Base-by-base conservation (phyloP, 345 rosid genomes). In the Ceriops zippeliana region DNA sequence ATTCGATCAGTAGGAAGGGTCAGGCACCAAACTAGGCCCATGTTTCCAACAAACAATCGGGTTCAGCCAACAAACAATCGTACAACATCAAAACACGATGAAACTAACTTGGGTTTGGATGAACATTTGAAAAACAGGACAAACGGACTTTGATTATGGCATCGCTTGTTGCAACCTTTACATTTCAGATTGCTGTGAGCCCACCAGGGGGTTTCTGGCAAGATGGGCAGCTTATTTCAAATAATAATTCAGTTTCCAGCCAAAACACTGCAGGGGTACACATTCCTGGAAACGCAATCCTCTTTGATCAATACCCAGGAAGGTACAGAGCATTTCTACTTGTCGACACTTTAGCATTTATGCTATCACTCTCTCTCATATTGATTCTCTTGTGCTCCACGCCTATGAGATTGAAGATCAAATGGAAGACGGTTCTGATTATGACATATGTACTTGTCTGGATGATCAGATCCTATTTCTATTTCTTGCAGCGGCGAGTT, bases 161-260 rank as follows among this genome's bases (percentile, higher is more conserved):
- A 7, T 58, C 53, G n/a, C 32, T 68, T 2, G 38, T 58, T 37
- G 56, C 71, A 3, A 42, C 63, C 21, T n/a, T 49, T 16, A 57
- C 62, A 46, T 68, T 37, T 11, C 69, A 66, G 5, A 30, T 66
- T 34, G 69, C 10, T 5, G 13, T 66, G 4, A 52, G 10, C 49
- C 61, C 27, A 30, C 60, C 58, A 10, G 69, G 69, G 4, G 61
- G 69, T 1, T 53, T 66, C 27, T 32, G 49, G 69, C 42, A 30
- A 65, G 58, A 65, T 28, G 2, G 37, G 2, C 1, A 0, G 9
- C 17, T 24, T 20, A 10, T 1, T 17, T 27, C 46, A 21, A 61
- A 34, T 15, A 5, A 8, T 0, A 9, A 35, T 19, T 32, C 46
- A 17, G 10, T 59, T 59, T 59, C 42, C 22, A 59, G n/a, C 13